Conservation (phyloP, 2,329 filamentous ascomycete genomes). For the Epicoccum sorghinum region DNA sequence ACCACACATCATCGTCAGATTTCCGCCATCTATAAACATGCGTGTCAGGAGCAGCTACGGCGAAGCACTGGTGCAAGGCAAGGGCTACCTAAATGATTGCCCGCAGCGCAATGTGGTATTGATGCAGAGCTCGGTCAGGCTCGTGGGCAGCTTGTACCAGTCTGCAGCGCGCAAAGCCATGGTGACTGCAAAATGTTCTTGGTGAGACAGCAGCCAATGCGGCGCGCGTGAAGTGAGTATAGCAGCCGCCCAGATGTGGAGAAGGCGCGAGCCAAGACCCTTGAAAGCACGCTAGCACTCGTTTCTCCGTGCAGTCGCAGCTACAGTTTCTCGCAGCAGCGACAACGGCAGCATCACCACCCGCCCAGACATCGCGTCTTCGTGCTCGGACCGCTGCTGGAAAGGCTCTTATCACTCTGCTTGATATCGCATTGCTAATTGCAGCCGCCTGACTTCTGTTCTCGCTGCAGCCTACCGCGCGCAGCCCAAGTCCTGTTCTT, state of each 20-base stretch:
- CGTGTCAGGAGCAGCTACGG: constrained; percentile 8
- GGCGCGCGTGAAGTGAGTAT: neutral
- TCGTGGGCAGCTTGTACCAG: constrained; percentile 87
- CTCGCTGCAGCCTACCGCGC: constrained; percentile 6
- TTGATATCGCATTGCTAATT: constrained; percentile 24
- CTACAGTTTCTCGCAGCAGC: constrained; percentile 14
- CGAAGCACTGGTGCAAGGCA: neutral
- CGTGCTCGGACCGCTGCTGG: constrained; percentile 6
- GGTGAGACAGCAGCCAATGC: neutral
- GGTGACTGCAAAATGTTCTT: neutral
- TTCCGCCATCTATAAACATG: constrained; percentile 77
- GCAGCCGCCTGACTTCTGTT: constrained; percentile 7
- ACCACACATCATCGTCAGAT: constrained; percentile 81
- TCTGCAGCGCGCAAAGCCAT: constrained; percentile 65
- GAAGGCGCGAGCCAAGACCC: neutral
- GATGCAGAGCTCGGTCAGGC: constrained; percentile 84
- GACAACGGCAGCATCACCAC: constrained; percentile 6
- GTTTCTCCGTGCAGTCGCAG: constrained; percentile 8
- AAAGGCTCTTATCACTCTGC: constrained; percentile 13
- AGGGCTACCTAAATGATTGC: constrained; percentile 78
- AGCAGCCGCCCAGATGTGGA: neutral
- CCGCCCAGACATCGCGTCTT: constrained; percentile 10
- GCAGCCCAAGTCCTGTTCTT: constrained; percentile 3
- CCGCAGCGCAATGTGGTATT: constrained; percentile 94
- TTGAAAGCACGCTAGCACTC: constrained; percentile 9